A percentile compares a stretch with the other conserved stretches of the same genome.
Conservation (phyloP, 2,329 filamentous ascomycete genomes). For the Cercospora canescens region DNA sequence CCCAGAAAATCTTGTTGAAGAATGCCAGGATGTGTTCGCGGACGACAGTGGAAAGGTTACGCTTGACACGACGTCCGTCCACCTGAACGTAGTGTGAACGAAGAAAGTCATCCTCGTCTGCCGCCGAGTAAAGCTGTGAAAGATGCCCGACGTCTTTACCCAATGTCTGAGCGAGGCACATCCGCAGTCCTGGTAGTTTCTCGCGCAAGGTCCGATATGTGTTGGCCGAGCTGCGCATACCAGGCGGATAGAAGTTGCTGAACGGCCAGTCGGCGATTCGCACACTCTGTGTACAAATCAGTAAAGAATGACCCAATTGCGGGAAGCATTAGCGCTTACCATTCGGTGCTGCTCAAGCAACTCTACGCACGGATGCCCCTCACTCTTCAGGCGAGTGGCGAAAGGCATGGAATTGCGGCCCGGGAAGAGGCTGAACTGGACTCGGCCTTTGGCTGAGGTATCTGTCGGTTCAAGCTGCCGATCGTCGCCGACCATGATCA, state of each 20-base stretch:
- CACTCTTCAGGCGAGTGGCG: conserved; percentile 16
- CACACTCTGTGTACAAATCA: not conserved
- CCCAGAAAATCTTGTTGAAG: conserved; percentile 22
- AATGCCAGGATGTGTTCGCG: conserved; percentile 21
- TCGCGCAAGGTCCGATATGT: conserved; percentile 12
- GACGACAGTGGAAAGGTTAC: conserved; percentile 17
- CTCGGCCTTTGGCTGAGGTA: conserved; percentile 14
- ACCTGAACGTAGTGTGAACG: conserved; percentile 23
- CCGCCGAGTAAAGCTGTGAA: not conserved
- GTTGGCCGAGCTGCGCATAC: conserved; percentile 17
- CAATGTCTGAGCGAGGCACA: conserved; percentile 7
- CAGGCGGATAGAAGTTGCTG: conserved; percentile 19
- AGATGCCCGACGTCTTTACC: not conserved
- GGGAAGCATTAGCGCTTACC: conserved; percentile 1
- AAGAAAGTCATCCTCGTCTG: conserved; percentile 10
- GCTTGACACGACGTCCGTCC: conserved; percentile 12
- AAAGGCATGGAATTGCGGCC: conserved; percentile 20
- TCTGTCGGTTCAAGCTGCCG: conserved; percentile 25
- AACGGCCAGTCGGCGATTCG: conserved; percentile 19
- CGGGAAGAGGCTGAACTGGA: conserved; percentile 21
- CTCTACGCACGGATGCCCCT: conserved; percentile 22
- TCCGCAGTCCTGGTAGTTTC: conserved; percentile 17
- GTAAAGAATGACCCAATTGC: not conserved
- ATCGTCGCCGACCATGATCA: conserved; percentile 24
- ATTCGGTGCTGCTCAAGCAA: conserved; percentile 25